phyloP scores from a whole-genome alignment of 768 basidiomycete species.

The Serendipita sp. region DNA sequence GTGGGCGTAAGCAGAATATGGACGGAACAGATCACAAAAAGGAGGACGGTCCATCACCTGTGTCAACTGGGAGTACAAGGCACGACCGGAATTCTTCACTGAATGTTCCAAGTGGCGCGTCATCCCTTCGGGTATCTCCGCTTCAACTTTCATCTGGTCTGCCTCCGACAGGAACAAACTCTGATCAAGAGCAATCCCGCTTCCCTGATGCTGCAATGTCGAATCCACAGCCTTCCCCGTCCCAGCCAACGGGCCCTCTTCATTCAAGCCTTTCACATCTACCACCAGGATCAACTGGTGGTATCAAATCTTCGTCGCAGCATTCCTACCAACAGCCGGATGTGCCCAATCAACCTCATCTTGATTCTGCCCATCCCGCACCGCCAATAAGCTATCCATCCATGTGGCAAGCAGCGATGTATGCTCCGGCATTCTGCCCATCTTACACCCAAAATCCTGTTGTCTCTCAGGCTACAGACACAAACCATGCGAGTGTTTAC shows the following conservation, averaged over 20 bases:
- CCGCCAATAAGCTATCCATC: neutral
- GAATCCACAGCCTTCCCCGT: conserved; percentile 20
- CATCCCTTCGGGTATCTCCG: neutral
- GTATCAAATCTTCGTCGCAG: too few species aligned
- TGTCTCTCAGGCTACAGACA: neutral
- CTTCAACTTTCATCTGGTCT: neutral
- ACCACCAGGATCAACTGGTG: too few species aligned
- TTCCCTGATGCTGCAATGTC: conserved; percentile 19
- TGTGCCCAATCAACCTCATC: too few species aligned
- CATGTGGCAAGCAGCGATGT: neutral
- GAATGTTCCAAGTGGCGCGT: neutral
- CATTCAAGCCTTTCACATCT: too few species aligned
- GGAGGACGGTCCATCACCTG: conserved; percentile 18
- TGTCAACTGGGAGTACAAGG: conserved; percentile 10
- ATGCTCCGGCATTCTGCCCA: neutral
- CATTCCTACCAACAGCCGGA: too few species aligned
- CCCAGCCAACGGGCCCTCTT: conserved; percentile 18
- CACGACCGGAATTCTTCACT: neutral
- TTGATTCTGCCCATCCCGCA: too few species aligned
- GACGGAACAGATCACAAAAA: conserved; percentile 24
- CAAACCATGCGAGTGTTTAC: neutral
- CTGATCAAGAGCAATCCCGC: conserved; percentile 18
- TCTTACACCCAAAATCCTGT: neutral
- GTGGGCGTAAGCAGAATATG: conserved; percentile 19
- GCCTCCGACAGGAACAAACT: conserved; percentile 10